phyloP scores from a whole-genome alignment of 495 filamentous ascomycete species.

The Neurospora pannonica region DNA sequence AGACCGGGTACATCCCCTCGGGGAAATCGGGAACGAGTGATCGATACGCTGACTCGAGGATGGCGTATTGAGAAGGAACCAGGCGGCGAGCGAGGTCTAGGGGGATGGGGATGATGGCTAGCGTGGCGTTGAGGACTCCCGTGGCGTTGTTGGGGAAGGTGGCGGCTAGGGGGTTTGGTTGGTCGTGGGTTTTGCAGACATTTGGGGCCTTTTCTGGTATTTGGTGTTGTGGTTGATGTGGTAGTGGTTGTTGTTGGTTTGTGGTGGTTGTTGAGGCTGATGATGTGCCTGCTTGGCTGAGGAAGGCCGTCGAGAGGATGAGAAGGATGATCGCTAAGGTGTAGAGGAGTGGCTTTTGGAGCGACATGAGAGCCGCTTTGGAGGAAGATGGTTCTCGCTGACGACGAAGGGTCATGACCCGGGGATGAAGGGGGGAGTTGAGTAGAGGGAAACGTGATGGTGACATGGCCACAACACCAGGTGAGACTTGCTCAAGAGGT shows the following conservation, averaged over 20 bases:
- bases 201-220: constrained; percentile 10
- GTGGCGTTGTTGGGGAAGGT: constrained; percentile 29
- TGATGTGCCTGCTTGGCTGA: constrained; percentile 4
- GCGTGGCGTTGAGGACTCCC: constrained; percentile 33
- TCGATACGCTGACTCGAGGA: constrained; percentile 30
- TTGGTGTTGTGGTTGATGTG: neutral
- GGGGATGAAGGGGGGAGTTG: constrained; percentile 7
- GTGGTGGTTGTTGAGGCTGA: neutral
- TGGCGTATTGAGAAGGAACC: constrained; percentile 28
- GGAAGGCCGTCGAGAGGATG: constrained; percentile 14
- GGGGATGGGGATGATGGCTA: constrained; percentile 31
- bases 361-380: constrained; percentile 13
- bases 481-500: neutral
- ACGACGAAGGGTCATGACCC: constrained; percentile 9
- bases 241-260: neutral
- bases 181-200: constrained; percentile 27
- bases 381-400: constrained; percentile 5
- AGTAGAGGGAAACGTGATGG: constrained; percentile 18
- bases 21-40: constrained; percentile 29
- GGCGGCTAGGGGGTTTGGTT: constrained; percentile 25
- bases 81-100: constrained; percentile 22
- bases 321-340: constrained; percentile 13
- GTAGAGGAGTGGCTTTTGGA: constrained; percentile 13
- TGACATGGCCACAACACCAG: constrained; percentile 10
- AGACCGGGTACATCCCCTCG: constrained; percentile 34